Percentiles rank a stretch among this genome's conserved stretches.
phyloP scores from a whole-genome alignment of 345 rosid species.

The Brassica carinata region DNA sequence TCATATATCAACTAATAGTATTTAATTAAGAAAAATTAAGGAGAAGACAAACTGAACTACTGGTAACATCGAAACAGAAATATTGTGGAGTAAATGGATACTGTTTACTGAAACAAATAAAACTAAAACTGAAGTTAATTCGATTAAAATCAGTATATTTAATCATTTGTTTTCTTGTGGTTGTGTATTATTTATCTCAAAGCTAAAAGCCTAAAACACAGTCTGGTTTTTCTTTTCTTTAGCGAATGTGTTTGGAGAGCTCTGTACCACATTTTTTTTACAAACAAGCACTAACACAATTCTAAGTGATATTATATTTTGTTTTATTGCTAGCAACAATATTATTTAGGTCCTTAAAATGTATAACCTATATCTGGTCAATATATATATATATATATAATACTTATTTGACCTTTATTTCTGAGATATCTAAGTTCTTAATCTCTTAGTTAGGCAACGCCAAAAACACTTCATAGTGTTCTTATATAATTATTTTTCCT shows the following conservation, averaged over 20 bases:
- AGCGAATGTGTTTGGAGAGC: neutral
- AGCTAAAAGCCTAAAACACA: neutral
- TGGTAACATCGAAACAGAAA: neutral
- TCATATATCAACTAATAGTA: neutral
- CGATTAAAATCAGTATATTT: neutral
- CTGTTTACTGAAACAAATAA: neutral
- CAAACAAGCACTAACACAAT: neutral
- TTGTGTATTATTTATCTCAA: neutral
- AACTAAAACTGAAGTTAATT: neutral
- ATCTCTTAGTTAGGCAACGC: neutral
- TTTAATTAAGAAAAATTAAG: neutral
- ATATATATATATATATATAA: too few species aligned
- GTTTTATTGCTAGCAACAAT: neutral
- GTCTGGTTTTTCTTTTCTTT: neutral
- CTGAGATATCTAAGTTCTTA: neutral
- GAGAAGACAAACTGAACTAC: constrained; percentile 30
- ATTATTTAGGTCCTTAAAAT: neutral
- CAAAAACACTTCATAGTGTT: neutral
- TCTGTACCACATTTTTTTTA: neutral
- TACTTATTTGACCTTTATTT: neutral
- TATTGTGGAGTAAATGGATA: neutral
- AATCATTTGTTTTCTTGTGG: neutral
- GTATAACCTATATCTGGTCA: too few species aligned
- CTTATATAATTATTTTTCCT: neutral
- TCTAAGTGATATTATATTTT: neutral